Base-by-base conservation (phyloP, 805 yeast species). In the Yarrowia sp. region DNA sequence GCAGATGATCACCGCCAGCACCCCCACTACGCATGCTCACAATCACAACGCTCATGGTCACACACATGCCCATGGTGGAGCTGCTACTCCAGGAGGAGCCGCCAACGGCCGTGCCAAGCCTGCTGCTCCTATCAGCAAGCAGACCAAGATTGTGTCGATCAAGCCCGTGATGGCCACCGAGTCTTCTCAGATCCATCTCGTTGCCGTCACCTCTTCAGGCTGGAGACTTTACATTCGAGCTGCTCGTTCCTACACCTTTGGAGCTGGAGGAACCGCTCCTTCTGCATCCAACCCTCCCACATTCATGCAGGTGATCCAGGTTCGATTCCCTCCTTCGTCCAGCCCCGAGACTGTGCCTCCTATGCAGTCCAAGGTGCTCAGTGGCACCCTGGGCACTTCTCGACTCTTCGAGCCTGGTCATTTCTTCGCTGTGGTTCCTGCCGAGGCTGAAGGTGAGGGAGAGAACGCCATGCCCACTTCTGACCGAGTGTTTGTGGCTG, bases 201-300 rank as follows among this genome's bases (percentile, higher is more conserved):
- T 92, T 63, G 97, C 96, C 0, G 83, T 90, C 15, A 91, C 97
- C 0, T 82, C 86, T 59, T 89, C 87, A 71, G 97, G 98, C n/a
- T 90, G 91, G 72, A 85, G 98, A 72, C 81, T 92, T 35, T 88
- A 86, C 70, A 77, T 88, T 64, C 85, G 87, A 86, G 90, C 53
- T 71, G 83, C 74, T 71, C 79, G 69, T 55, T 72, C 67, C 12
- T 72, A 56, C 67, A 70, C 69, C 45, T 72, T 72, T 53, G 72
- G 71, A 4, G 71, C 69, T 52, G 65, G 50, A 32, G 59, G 61
- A 15, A 65, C 52, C 9, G 56, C 56, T 5, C 59, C 70, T n/a
- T 50, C 65, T 11, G 46, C 52, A 46, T 35, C 52, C 26, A 43
- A 50, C 43, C 81, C 77, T 67, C 77, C 75, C 75, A 79, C 74